Conservation (phyloP, 768 basidiomycete species). For the Phanerodontia chrysosporium region DNA sequence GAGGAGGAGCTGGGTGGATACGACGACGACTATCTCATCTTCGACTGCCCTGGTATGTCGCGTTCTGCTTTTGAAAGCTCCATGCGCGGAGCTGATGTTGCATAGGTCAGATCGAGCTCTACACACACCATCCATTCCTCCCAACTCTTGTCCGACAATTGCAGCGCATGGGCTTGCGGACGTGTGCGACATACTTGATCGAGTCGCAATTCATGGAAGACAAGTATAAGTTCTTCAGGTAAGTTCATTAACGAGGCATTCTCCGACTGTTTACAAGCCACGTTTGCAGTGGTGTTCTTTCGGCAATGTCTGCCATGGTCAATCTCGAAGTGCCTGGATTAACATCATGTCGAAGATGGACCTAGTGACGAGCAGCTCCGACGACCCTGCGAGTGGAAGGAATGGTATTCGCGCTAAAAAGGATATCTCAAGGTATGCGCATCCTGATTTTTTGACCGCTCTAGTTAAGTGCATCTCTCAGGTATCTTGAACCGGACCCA, state of each 20-base stretch:
- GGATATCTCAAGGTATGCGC: slow-evolving; percentile 79
- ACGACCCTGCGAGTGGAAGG: slow-evolving; percentile 57
- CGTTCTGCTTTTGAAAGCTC: not conserved
- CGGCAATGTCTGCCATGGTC: slow-evolving; percentile 99
- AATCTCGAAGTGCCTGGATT: slow-evolving; percentile 96
- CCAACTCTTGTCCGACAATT: slow-evolving; percentile 82
- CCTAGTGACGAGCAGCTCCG: slow-evolving; percentile 66
- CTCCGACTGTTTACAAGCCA: too few species aligned
- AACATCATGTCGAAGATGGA: slow-evolving; percentile 99
- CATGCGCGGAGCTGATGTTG: not conserved
- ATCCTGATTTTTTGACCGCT: not conserved
- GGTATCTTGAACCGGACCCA: slow-evolving; percentile 96
- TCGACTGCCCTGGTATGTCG: slow-evolving; percentile 80
- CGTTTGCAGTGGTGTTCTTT: slow-evolving; percentile 93
- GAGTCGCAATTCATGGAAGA: slow-evolving; percentile 99
- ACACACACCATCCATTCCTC: slow-evolving; percentile 96
- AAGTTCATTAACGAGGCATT: too few species aligned
- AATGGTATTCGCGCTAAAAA: slow-evolving; percentile 70
- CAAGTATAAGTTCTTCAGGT: slow-evolving; percentile 96
- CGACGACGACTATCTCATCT: slow-evolving; percentile 92
- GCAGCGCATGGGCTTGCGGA: slow-evolving; percentile 72
- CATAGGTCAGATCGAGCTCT: slow-evolving; percentile 94
- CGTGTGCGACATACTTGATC: slow-evolving; percentile 88
- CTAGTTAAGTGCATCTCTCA: slow-evolving; percentile 7
- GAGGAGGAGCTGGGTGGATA: slow-evolving; percentile 93